Percentiles rank a stretch among this genome's conserved stretches.
phyloP scores from a whole-genome alignment of 176 grass and related monocot genomes.

The Dactylis glomerata region DNA sequence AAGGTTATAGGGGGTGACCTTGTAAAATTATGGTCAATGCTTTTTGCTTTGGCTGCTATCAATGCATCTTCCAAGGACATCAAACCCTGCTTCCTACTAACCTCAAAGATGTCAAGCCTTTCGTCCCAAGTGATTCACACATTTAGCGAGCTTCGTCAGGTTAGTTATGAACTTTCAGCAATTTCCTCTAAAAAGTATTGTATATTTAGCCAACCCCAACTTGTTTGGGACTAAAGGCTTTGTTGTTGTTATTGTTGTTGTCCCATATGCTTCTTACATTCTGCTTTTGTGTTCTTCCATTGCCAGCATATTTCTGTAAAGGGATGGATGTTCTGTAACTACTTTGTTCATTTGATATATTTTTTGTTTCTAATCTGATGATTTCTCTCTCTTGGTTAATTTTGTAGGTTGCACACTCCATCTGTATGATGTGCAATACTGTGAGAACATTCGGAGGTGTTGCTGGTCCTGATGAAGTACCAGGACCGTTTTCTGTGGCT shows the following conservation, averaged over 20 bases:
- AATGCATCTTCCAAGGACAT: conserved; percentile 66
- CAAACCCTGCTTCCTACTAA: conserved; percentile 52
- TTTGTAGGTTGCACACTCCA: conserved; percentile 62
- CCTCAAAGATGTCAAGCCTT: conserved; percentile 72
- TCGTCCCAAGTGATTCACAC: conserved; percentile 65
- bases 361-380: conserved; percentile 22
- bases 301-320: neutral
- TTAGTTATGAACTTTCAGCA: conserved; percentile 41
- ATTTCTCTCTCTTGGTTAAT: conserved; percentile 25
- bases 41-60: conserved; percentile 72
- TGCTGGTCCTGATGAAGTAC: conserved; percentile 36
- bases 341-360: neutral
- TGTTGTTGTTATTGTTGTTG: neutral
- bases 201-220: no score
- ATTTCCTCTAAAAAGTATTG: neutral
- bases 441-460: conserved; percentile 58
- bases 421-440: conserved; percentile 74
- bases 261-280: conserved; percentile 12
- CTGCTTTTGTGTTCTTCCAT: neutral
- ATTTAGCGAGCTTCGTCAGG: conserved; percentile 95
- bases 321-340: conserved; percentile 11
- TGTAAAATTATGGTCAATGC: conserved; percentile 74
- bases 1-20: conserved; percentile 71
- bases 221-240: no score
- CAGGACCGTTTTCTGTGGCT: conserved; percentile 47